These are phyloP conservation scores for Saccharum spontaneum DNA, from an alignment of 176 grass and related monocot genomes.

Conservation along the genomic window DNA sequence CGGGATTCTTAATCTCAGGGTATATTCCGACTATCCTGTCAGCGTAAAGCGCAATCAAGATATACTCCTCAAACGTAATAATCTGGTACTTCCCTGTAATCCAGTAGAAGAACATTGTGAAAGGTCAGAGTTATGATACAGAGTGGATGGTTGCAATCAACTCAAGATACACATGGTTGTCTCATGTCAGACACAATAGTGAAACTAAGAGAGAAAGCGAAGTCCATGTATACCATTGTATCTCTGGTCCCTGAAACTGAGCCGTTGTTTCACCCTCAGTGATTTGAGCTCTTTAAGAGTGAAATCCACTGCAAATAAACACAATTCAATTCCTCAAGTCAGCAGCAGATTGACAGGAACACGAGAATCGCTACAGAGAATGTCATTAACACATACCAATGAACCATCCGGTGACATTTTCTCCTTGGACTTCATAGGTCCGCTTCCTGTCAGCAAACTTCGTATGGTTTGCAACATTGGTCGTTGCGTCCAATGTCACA, in stretches of 20 bases:
- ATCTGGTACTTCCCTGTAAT: constrained; percentile 68
- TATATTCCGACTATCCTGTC: constrained; percentile 82
- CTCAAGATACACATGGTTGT: not conserved
- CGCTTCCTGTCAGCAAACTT: constrained; percentile 66
- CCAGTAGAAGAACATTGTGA: constrained; percentile 24
- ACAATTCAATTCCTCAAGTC: constrained; percentile 5
- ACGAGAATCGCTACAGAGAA: not conserved
- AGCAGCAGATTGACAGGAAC: not conserved
- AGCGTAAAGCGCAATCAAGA: constrained; percentile 64
- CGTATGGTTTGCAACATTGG: constrained; percentile 38
- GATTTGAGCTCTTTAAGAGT: constrained; percentile 72
- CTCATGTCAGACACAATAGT: not conserved
- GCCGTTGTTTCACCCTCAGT: constrained; percentile 71
- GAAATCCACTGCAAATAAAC: constrained; percentile 68
- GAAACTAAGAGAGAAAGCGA: not conserved
- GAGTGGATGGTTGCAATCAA: not conserved
- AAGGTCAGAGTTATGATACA: not conserved
- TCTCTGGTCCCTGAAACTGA: constrained; percentile 62
- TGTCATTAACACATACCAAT: constrained; percentile 36
- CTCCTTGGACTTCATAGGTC: constrained; percentile 69
- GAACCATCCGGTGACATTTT: constrained; percentile 63
- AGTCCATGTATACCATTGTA: constrained; percentile 59
- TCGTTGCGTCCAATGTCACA: constrained; percentile 60
- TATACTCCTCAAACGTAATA: constrained; percentile 83
- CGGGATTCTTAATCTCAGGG: constrained; percentile 84